phyloP scores from a whole-genome alignment of 2,329 filamentous ascomycete genomes.

The Penicillium verrucosum region DNA sequence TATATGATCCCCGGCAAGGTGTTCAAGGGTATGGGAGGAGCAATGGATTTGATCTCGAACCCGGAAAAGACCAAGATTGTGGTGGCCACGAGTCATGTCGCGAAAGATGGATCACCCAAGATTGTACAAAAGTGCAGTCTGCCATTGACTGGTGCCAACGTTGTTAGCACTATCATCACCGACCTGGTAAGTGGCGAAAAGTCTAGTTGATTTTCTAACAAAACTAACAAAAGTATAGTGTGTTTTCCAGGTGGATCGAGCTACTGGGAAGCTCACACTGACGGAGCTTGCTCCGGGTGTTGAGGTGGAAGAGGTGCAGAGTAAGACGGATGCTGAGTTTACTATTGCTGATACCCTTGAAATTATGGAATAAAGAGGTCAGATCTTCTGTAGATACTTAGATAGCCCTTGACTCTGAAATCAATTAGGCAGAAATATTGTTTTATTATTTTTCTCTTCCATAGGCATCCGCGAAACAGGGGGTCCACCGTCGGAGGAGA shows the following conservation, averaged over 20 bases:
- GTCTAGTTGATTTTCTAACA: not conserved
- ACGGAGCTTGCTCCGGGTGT: conserved; percentile 70
- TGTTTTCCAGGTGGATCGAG: conserved; percentile 70
- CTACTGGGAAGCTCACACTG: conserved; percentile 46
- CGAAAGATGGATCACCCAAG: conserved; percentile 66
- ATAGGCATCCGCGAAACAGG: not conserved
- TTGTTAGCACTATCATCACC: conserved; percentile 70
- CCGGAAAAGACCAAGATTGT: conserved; percentile 70
- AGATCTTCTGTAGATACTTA: too few relatives aligned
- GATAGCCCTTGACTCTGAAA: too few relatives aligned
- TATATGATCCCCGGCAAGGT: conserved; percentile 89
- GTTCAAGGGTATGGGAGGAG: conserved; percentile 80
- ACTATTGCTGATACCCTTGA: conserved; percentile 58
- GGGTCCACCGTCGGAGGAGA: not conserved
- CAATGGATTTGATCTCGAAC: conserved; percentile 71
- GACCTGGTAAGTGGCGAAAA: conserved; percentile 59
- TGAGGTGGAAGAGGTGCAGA: conserved; percentile 63
- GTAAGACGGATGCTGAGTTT: conserved; percentile 69
- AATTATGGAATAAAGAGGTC: conserved; percentile 42
- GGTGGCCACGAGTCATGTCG: conserved; percentile 66
- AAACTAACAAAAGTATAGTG: conserved; percentile 50
- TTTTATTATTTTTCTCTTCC: not conserved
- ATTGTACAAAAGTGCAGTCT: conserved; percentile 62
- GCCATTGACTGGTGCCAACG: conserved; percentile 63
- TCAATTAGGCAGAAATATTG: not conserved